Evolutionary conservation across 2,329 filamentous ascomycete genomes (phyloP).

Genomic region (Paramyrothecium sp.): DNA sequence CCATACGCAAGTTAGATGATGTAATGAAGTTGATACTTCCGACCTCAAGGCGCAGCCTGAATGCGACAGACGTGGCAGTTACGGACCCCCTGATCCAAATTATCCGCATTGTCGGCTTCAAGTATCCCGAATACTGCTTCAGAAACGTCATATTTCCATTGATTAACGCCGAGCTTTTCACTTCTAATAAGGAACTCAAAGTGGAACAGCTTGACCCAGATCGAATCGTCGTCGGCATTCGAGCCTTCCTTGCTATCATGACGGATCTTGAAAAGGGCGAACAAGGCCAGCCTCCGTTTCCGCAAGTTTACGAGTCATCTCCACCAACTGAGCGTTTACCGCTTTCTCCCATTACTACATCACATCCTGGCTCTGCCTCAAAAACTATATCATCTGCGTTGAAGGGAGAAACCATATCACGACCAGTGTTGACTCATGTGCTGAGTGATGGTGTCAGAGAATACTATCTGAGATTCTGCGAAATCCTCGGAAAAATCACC

Average conservation of each 20-base stretch:
- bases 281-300: conserved; percentile 77
- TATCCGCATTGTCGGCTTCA: conserved; percentile 91
- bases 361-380: conserved; percentile 22
- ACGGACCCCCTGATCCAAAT: conserved; percentile 90
- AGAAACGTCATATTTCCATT: conserved; percentile 90
- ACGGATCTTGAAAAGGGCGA: conserved; percentile 86
- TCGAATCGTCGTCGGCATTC: conserved; percentile 94
- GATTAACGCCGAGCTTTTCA: conserved; percentile 88
- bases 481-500: conserved; percentile 92
- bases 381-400: conserved; percentile 18
- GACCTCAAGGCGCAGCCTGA: conserved; percentile 72
- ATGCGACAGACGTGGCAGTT: conserved; percentile 80
- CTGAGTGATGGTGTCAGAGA: conserved; percentile 78
- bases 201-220: conserved; percentile 95
- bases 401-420: conserved; percentile 65
- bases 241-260: conserved; percentile 91
- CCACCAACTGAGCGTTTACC: conserved; percentile 41
- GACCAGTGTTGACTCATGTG: conserved; percentile 57
- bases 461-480: conserved; percentile 88
- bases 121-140: conserved; percentile 91
- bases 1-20: conserved; percentile 82
- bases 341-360: conserved; percentile 47
- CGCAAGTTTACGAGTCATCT: conserved; percentile 57
- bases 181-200: conserved; percentile 70
- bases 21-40: conserved; percentile 83